A percentile compares a stretch with the other conserved stretches of the same genome.
These are phyloP conservation scores for Ambrosiella xylebori DNA, from an alignment of 2,329 filamentous ascomycete genomes.

Conservation along the genomic window DNA sequence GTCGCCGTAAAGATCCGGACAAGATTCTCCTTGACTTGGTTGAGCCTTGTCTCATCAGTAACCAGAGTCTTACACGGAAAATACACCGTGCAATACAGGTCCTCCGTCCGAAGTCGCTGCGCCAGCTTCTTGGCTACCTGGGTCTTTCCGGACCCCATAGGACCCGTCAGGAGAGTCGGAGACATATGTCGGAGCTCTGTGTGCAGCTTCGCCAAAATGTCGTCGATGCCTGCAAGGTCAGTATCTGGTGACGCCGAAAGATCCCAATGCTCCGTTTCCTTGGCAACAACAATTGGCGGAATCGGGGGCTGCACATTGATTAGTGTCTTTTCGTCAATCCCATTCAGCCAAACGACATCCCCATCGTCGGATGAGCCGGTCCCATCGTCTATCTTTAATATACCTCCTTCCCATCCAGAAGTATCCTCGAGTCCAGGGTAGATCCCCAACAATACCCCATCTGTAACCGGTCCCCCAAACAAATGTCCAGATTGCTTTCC, in stretches of 20 bases:
- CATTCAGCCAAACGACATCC: slow-evolving; percentile 51
- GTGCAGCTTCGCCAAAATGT: slow-evolving; percentile 52
- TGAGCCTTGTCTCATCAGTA: slow-evolving; percentile 77
- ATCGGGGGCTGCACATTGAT: slow-evolving; percentile 65
- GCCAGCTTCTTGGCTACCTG: slow-evolving; percentile 61
- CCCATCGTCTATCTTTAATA: slow-evolving; percentile 54
- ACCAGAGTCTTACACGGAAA: slow-evolving; percentile 75
- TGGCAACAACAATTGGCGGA: slow-evolving; percentile 41
- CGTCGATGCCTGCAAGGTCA: slow-evolving; percentile 68
- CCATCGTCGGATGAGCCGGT: slow-evolving; percentile 27
- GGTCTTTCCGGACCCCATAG: slow-evolving; percentile 80
- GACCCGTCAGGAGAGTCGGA: slow-evolving; percentile 76
- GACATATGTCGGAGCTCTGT: slow-evolving; percentile 70
- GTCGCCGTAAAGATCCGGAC: slow-evolving; percentile 73
- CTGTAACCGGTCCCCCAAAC: slow-evolving; percentile 70
- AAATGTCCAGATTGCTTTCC: slow-evolving; percentile 23
- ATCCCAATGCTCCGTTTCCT: slow-evolving; percentile 29
- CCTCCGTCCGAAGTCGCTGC: slow-evolving; percentile 51
- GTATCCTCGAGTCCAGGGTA: slow-evolving; percentile 35
- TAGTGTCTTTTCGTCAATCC: slow-evolving; percentile 53
- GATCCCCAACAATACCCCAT: slow-evolving; percentile 60
- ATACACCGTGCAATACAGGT: slow-evolving; percentile 68
- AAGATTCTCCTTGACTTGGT: slow-evolving; percentile 79
- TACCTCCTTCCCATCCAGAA: slow-evolving; percentile 63
- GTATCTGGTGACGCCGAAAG: slow-evolving; percentile 40